phyloP scores from a whole-genome alignment of 192 early-diverging fungal genomes.

The Obelidium mucronatum region DNA sequence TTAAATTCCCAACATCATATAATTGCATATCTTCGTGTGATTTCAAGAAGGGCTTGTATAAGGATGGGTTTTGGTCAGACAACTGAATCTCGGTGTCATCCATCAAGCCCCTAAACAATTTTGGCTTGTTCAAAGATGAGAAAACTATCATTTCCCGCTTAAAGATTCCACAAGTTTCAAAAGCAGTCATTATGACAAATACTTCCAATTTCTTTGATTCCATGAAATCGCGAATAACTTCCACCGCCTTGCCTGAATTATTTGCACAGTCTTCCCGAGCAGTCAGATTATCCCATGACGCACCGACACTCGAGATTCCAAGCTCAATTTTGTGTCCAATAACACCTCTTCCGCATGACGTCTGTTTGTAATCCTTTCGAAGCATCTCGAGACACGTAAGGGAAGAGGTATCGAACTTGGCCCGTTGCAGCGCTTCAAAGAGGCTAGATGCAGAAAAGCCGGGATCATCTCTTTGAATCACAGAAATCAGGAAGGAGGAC shows the following conservation, averaged over 20 bases:
- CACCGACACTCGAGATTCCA: constrained; percentile 69
- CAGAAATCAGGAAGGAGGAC: constrained; percentile 44
- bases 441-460: constrained; percentile 17
- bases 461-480: constrained; percentile 16
- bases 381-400: constrained; percentile 63
- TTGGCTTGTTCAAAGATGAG: constrained; percentile 5
- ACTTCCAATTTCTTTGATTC: constrained; percentile 57
- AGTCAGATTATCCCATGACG: constrained; percentile 55
- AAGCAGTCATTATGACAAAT: constrained; percentile 63
- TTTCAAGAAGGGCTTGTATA: too few species aligned
- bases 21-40: constrained; percentile 12
- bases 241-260: too few species aligned
- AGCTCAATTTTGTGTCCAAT: constrained; percentile 50
- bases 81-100: not conserved
- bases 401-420: constrained; percentile 55
- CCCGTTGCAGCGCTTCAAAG: constrained; percentile 61
- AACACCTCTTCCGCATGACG: constrained; percentile 30
- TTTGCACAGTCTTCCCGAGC: constrained; percentile 44
- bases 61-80: not conserved
- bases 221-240: constrained; percentile 43
- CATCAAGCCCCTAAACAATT: constrained; percentile 14
- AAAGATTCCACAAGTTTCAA: constrained; percentile 59
- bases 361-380: constrained; percentile 81
- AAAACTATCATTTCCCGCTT: constrained; percentile 63
- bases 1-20: constrained; percentile 62